These are phyloP conservation scores for Hymenoscyphus occultus DNA, from an alignment of 2,329 filamentous ascomycete species.

Conservation along the genomic window DNA sequence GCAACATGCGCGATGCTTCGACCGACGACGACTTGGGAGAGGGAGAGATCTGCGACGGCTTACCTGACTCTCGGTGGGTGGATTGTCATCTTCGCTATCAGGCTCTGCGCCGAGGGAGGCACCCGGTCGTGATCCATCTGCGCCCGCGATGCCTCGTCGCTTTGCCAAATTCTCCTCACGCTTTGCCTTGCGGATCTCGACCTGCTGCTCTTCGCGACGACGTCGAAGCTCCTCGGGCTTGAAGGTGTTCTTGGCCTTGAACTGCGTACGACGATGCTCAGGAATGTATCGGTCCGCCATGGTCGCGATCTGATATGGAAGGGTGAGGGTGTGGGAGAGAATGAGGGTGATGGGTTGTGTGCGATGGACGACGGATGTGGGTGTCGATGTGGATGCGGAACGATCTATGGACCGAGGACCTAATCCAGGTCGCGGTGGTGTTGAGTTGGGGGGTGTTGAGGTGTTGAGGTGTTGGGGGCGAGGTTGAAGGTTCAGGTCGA, in stretches of 20 bases:
- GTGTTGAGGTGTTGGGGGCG: no score
- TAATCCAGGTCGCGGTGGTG: conserved; percentile 16
- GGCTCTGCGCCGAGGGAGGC: conserved; percentile 82
- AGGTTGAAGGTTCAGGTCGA: not conserved
- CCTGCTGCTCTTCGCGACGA: conserved; percentile 97
- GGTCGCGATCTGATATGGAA: conserved; percentile 31
- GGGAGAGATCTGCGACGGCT: conserved; percentile 39
- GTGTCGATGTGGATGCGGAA: no score
- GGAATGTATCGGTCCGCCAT: conserved; percentile 99
- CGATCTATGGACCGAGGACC: conserved; percentile 20
- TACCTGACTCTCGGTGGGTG: conserved; percentile 95
- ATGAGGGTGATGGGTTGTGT: no score
- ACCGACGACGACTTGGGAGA: not conserved
- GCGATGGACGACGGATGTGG: conserved; percentile 14
- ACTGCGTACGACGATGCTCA: conserved; percentile 97
- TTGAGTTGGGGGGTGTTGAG: conserved; percentile 8
- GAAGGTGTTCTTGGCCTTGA: conserved; percentile 99
- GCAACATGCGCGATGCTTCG: not conserved
- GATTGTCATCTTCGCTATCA: conserved; percentile 96
- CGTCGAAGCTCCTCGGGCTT: conserved; percentile 98
- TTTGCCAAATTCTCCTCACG: conserved; percentile 98
- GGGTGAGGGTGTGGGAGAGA: conserved; percentile 8
- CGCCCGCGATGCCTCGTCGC: conserved; percentile 85
- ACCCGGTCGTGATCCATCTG: conserved; percentile 71
- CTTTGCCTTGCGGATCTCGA: conserved; percentile 98